Evolutionary conservation across 2,329 filamentous ascomycete genomes (phyloP), one percentile per base, ranked within the genome.

Genomic region (Exophiala spinifera): DNA sequence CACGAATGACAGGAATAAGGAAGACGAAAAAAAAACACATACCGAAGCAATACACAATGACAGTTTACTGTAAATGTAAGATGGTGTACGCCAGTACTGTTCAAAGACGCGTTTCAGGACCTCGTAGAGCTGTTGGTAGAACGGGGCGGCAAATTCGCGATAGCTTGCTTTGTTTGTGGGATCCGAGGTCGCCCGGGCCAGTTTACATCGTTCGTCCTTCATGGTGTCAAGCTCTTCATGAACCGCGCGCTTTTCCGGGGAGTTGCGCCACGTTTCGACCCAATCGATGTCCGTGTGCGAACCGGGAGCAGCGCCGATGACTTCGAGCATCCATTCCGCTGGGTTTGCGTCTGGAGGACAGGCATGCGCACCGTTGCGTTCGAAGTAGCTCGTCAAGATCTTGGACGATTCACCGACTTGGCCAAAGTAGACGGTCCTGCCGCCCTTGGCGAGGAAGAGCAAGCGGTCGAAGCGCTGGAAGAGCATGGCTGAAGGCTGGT

Each of bases 401-500:
- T 71, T 70, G 0, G 83, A 85, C 59, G 84, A 78, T 0, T 78
- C 63, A 0, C 85, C 85, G 37, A 88, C 82, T 1, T 86, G 76
- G 6, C 85, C 85, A 67, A 87, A 87, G 64, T 88, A 88, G 1
- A 87, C 83, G 0, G 83, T 87, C 65, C 77, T 82, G 1, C 85
- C 85, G 34, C 85, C 85, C 52, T 74, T 78, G 7, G 83, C 82
- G 2, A 88, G 75, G 69, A 88, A 84, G 0, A 87, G 71, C 1
- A 87, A 71, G 1, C 79, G 78, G 57, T 87, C 84, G 49, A 87
- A 96, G 55, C 89, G 87, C 69, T 96, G 89, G 77, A 96, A 96
- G 49, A 96, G 79, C 80, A 95, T 91, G 31, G 91, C 91, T 13
- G 89, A 95, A n/a, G 92, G 92, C 71, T 97, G 92, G 70, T 97